Percentiles rank a stretch among this genome's conserved stretches.
phyloP scores from a whole-genome alignment of 2,329 filamentous ascomycete species.

The Epichloe elymi region DNA sequence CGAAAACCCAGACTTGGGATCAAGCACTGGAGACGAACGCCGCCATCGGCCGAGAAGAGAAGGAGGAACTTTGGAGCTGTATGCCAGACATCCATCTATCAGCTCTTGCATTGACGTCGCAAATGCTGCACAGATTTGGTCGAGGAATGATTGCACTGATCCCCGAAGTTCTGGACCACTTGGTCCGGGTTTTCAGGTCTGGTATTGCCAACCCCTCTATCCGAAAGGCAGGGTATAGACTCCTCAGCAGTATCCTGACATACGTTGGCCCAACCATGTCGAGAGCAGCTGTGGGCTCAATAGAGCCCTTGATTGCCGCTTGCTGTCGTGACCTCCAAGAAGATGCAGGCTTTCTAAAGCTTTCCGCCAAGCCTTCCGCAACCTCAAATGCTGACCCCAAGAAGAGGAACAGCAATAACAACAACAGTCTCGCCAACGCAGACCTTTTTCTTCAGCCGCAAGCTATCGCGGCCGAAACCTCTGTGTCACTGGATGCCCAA shows the following conservation, averaged over 20 bases:
- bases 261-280: constrained; percentile 52
- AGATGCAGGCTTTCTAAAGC: constrained; percentile 34
- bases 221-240: constrained; percentile 46
- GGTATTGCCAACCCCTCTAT: constrained; percentile 38
- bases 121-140: constrained; percentile 45
- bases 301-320: constrained; percentile 48
- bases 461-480: constrained; percentile 18
- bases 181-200: constrained; percentile 56
- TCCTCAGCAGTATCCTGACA: constrained; percentile 44
- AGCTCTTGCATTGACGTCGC: constrained; percentile 47
- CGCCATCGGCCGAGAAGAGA: constrained; percentile 66
- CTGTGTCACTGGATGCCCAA: constrained; percentile 24
- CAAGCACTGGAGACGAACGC: constrained; percentile 51
- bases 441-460: constrained; percentile 52
- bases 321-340: constrained; percentile 65
- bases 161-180: constrained; percentile 55
- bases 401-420: constrained; percentile 19
- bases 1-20: constrained; percentile 31
- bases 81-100: constrained; percentile 65
- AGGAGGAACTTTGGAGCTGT: constrained; percentile 60
- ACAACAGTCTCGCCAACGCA: constrained; percentile 42
- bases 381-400: constrained; percentile 14
- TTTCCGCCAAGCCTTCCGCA: constrained; percentile 18
- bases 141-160: constrained; percentile 44
- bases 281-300: constrained; percentile 49